A percentile compares a stretch with the other conserved stretches of the same genome.
phyloP scores from a whole-genome alignment of 768 basidiomycete genomes.

The Termitomyces titanicus region DNA sequence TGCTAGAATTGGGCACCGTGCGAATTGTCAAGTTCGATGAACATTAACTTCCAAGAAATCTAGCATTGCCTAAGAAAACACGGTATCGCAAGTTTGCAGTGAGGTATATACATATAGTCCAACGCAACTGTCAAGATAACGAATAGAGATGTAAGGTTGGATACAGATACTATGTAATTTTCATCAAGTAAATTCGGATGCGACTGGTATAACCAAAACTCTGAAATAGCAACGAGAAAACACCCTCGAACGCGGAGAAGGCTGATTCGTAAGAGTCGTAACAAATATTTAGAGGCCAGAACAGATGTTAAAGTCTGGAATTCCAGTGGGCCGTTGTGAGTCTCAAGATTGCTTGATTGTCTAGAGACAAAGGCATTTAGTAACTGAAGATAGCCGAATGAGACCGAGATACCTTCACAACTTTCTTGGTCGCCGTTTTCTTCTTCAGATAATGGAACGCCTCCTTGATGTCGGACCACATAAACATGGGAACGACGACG shows the following conservation, averaged over 20 bases:
- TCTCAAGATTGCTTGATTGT: conserved; percentile 12
- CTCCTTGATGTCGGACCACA: conserved; percentile 48
- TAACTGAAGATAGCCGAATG: neutral
- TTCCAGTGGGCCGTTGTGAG: neutral
- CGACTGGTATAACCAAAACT: neutral
- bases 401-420: conserved; percentile 30
- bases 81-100: neutral
- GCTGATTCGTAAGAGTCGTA: neutral
- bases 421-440: conserved; percentile 27
- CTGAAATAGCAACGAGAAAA: neutral
- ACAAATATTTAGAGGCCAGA: neutral
- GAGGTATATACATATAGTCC: too few species aligned
- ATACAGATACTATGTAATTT: too few species aligned
- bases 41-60: too few species aligned
- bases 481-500: conserved; percentile 54
- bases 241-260: neutral
- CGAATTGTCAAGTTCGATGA: too few species aligned
- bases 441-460: conserved; percentile 47
- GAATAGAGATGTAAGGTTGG: too few species aligned
- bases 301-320: neutral
- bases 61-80: too few species aligned
- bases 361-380: conserved; percentile 1
- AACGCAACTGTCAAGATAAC: too few species aligned
- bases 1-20: too few species aligned
- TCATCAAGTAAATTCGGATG: too few species aligned